These are phyloP conservation scores for Botrytis deweyae DNA, from an alignment of 2,329 filamentous ascomycete genomes.

Conservation along the genomic window DNA sequence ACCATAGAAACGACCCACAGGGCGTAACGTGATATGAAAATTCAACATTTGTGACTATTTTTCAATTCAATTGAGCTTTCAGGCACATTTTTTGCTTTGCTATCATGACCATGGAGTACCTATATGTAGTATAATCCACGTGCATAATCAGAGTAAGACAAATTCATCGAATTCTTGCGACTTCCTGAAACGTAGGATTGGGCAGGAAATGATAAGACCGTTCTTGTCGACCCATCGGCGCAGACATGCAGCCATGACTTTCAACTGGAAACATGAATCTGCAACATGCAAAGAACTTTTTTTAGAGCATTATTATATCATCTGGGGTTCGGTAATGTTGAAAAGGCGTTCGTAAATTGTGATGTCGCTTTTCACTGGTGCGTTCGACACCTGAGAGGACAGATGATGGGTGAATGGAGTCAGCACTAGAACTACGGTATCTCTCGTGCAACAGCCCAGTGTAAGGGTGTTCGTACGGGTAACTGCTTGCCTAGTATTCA, in stretches of 20 bases:
- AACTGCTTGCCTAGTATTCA: neutral
- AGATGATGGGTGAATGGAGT: neutral
- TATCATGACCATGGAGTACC: neutral
- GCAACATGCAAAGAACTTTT: neutral
- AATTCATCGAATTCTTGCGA: neutral
- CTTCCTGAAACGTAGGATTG: neutral
- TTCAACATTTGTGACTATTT: conserved; percentile 14
- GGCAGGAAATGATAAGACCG: neutral
- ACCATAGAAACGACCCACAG: conserved; percentile 15
- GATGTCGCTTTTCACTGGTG: neutral
- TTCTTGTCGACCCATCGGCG: neutral
- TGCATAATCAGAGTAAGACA: neutral
- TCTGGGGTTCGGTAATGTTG: no score
- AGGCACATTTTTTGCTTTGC: neutral
- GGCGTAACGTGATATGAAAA: conserved; percentile 18
- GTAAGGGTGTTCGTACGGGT: neutral
- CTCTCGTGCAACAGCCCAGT: neutral
- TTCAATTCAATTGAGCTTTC: neutral
- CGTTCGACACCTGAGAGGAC: neutral
- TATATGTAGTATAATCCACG: neutral
- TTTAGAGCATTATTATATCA: neutral
- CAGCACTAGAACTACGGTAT: neutral
- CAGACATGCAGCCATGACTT: neutral
- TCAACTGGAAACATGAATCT: neutral
- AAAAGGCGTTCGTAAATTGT: neutral